Percentiles rank a stretch among this genome's conserved stretches.
Evolutionary conservation across 2,329 filamentous ascomycete species (phyloP).

Genomic region (Cladosporium sp.): DNA sequence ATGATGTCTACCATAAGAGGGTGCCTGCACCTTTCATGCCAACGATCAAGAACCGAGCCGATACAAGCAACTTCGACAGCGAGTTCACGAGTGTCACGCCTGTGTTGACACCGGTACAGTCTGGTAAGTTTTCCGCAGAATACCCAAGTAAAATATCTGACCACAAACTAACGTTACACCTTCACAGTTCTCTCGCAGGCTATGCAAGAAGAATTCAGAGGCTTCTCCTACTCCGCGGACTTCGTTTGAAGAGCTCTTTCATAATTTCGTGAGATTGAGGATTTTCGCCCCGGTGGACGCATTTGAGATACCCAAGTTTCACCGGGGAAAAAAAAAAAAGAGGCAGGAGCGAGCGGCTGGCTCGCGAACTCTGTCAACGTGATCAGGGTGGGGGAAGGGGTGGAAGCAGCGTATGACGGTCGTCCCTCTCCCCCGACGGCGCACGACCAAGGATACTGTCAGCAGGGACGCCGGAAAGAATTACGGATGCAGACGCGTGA

Average conservation of each 20-base stretch:
- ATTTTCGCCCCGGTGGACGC: background rate
- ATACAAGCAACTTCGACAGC: slow-evolving; percentile 99
- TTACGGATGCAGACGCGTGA: background rate
- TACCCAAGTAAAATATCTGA: no score
- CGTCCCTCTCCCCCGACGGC: no score
- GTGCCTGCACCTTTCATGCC: slow-evolving; percentile 86
- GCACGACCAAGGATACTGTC: no score
- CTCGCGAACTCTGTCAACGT: background rate
- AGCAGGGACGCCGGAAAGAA: no score
- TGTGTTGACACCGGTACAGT: slow-evolving; percentile 93
- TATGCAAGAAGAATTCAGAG: slow-evolving; percentile 99
- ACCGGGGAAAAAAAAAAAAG: background rate
- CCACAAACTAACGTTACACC: no score
- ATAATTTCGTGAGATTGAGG: background rate
- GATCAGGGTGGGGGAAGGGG: no score
- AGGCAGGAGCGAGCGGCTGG: background rate
- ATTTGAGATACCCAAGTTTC: background rate
- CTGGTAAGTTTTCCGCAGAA: slow-evolving; percentile 60
- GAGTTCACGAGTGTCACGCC: slow-evolving; percentile 98
- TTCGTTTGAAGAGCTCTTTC: slow-evolving; percentile 57
- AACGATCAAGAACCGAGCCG: slow-evolving; percentile 82
- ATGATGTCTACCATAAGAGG: slow-evolving; percentile 95
- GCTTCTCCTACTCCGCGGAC: slow-evolving; percentile 95
- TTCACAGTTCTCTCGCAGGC: slow-evolving; percentile 82
- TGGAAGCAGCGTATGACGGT: background rate